phyloP scores from a whole-genome alignment of 78 protist genomes.

The Dictyostelium brefeldianum region DNA sequence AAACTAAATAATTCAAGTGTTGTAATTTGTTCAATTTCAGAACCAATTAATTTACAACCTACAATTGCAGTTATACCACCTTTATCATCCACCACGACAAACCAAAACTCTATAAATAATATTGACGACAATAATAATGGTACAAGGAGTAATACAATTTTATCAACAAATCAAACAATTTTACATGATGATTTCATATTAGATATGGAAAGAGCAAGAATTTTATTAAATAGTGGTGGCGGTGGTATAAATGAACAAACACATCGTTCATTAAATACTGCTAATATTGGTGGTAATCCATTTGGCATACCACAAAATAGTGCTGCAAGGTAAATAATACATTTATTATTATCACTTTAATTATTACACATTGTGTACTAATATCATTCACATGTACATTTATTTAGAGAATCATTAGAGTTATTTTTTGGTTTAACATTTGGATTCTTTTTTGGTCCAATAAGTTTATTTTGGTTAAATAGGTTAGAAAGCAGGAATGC shows the following conservation, averaged over 20 bases:
- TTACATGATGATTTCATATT: slow-evolving; percentile 24
- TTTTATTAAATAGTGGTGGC: neutral
- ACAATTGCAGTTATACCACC: neutral
- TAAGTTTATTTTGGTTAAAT: slow-evolving; percentile 21
- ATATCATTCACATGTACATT: neutral
- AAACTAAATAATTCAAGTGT: neutral
- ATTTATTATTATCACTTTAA: neutral
- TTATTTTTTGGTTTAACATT: slow-evolving; percentile 28
- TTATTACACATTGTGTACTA: neutral
- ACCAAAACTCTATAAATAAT: neutral
- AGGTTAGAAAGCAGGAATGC: slow-evolving; percentile 1
- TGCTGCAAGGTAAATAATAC: slow-evolving; percentile 13
- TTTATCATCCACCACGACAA: neutral
- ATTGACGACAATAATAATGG: neutral
- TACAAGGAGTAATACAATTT: neutral
- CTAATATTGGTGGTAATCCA: no score
- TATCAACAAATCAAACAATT: no score
- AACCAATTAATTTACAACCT: neutral
- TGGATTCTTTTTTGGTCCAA: slow-evolving; percentile 54
- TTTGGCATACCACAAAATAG: neutral
- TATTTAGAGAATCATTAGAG: slow-evolving; percentile 21
- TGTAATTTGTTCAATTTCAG: slow-evolving; percentile 33
- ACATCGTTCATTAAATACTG: neutral
- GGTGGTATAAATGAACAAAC: neutral
- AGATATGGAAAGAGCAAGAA: slow-evolving; percentile 27